These are phyloP conservation scores for Penicillium alfredii DNA, from an alignment of 495 filamentous ascomycete genomes.

Conservation along the genomic window DNA sequence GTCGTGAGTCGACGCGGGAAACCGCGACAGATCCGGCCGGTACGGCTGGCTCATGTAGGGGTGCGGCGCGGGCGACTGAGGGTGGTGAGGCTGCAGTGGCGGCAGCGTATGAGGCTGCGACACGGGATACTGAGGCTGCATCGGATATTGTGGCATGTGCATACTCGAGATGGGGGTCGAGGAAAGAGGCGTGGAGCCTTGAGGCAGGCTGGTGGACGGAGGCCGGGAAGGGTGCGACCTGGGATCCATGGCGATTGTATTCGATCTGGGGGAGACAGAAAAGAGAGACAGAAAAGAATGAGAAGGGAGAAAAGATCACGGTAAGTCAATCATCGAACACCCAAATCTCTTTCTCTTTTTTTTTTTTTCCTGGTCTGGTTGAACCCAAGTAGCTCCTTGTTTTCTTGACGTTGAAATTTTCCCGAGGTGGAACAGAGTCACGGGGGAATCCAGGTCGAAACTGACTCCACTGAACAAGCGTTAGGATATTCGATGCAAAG, in stretches of 20 bases:
- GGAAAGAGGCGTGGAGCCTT: conserved; percentile 43
- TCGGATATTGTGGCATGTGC: conserved; percentile 46
- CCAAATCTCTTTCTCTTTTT: conserved; percentile 7
- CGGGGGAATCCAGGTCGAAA: conserved; percentile 16
- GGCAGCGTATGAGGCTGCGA: conserved; percentile 64
- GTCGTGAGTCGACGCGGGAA: conserved; percentile 57
- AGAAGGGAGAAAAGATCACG: conserved; percentile 34
- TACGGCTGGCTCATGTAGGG: conserved; percentile 54
- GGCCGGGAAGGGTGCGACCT: conserved; percentile 51
- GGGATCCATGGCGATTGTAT: conserved; percentile 46
- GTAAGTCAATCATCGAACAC: conserved; percentile 46
- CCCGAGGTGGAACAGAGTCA: conserved; percentile 15
- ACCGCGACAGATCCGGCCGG: conserved; percentile 59
- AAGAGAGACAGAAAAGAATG: conserved; percentile 25
- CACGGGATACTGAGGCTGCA: conserved; percentile 53
- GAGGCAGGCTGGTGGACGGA: conserved; percentile 52
- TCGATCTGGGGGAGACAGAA: conserved; percentile 14
- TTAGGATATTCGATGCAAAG: conserved; percentile 12
- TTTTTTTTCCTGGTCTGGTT: conserved; percentile 12
- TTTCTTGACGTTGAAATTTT: conserved; percentile 20
- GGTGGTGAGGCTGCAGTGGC: conserved; percentile 59
- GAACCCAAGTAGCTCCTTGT: conserved; percentile 15
- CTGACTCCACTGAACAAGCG: conserved; percentile 20
- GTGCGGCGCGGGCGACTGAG: conserved; percentile 42
- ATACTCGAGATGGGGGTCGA: conserved; percentile 42